phyloP scores from a whole-genome alignment of 2,329 filamentous ascomycete species.

The Aschersonia sp. region DNA sequence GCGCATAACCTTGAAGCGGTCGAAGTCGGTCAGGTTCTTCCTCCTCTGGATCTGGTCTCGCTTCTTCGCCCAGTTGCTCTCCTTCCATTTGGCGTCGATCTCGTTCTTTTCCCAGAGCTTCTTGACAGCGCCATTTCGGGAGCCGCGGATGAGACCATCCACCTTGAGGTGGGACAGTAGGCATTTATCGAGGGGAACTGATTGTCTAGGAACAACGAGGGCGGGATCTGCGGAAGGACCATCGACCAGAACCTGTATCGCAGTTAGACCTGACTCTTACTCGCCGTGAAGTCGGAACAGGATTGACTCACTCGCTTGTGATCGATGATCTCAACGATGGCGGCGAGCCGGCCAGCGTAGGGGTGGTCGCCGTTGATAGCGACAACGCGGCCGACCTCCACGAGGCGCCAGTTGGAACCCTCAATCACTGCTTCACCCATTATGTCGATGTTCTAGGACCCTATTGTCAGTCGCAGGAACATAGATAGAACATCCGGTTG shows the following conservation, averaged over 20 bases:
- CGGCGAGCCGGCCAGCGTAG: slow-evolving; percentile 72
- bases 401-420: slow-evolving; percentile 80
- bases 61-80: slow-evolving; percentile 91
- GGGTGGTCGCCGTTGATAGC: slow-evolving; percentile 71
- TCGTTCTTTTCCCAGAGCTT: slow-evolving; percentile 81
- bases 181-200: slow-evolving; percentile 64
- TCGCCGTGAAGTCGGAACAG: not conserved
- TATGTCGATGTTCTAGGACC: slow-evolving; percentile 44
- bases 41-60: slow-evolving; percentile 72
- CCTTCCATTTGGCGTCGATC: slow-evolving; percentile 86
- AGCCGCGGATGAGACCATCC: slow-evolving; percentile 69
- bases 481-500: not conserved
- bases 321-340: slow-evolving; percentile 98
- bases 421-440: slow-evolving; percentile 76
- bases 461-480: slow-evolving; percentile 16
- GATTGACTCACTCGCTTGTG: slow-evolving; percentile 90
- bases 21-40: slow-evolving; percentile 90
- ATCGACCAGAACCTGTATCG: slow-evolving; percentile 75
- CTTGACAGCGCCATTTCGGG: slow-evolving; percentile 70
- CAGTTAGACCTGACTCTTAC: not conserved
- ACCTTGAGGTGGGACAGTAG: slow-evolving; percentile 86
- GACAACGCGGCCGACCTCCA: slow-evolving; percentile 96
- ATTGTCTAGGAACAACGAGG: slow-evolving; percentile 73
- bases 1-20: slow-evolving; percentile 99
- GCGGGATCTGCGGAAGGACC: slow-evolving; percentile 73